Evolutionary conservation across 2,329 filamentous ascomycete species (phyloP), one percentile per base, ranked within the genome.

Genomic region (Paramyrothecium roridum): DNA sequence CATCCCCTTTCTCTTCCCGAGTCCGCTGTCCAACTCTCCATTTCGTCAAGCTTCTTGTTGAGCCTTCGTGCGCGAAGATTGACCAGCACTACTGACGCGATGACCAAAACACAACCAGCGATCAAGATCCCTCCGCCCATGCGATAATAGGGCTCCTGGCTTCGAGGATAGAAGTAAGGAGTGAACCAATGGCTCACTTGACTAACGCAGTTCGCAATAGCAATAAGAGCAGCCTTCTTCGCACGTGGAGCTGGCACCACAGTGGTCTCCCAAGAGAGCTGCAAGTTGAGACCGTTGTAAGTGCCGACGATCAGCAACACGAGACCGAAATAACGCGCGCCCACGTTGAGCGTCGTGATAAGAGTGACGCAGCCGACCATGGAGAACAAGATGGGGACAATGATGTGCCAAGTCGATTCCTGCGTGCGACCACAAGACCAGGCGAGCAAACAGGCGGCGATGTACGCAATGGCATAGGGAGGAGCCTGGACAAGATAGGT

Each of bases 241-340:
- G 63, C 68, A 7, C 71, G 64, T 3, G 73, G 73, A 3, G 67
- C 66, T 0, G 73, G 72, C 0, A 75, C 71, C 2, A 74, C 62
- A 0, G 69, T 73, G 1, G 72, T 74, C 55, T 74, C 71, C 72
- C 71, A 74, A 1, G 70, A 70, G 1, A 75, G 60, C 53, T 73
- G 70, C 51, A 75, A 52, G 57, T 74, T 74, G 47, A 75, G 66
- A 13, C 71, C 71, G 50, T 65, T 70, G 59, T 71, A 75, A 1
- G 72, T 70, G 33, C 73, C 73, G 21, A 58, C 63, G 53, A 71
- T 65, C 23, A 75, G 68, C 3, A 77, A 62, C 65, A 76, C 71
- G 45, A 76, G 67, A 21, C 73, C 73, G 48, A 76, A 61, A 61
- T 76, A 77, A 45, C 74, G 73, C 17, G 69, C 73, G n/a, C 67